Conservation (phyloP, 352 stramenopile species). For the Globisporangium alternatum region DNA sequence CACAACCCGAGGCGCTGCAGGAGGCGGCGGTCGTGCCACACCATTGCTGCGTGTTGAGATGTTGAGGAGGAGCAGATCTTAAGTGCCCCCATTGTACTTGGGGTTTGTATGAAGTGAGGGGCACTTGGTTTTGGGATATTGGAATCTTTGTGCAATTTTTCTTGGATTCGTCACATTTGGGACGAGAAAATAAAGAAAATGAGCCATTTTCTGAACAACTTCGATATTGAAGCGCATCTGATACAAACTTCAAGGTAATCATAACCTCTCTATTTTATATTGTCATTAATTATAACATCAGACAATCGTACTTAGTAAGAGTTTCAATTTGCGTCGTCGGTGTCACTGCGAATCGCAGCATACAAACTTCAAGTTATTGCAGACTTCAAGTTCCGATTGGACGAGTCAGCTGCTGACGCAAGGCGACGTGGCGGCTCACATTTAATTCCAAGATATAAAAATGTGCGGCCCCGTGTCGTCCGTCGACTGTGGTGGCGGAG, state of each 20-base stretch:
- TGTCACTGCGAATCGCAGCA: neutral
- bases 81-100: too few relatives aligned
- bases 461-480: neutral
- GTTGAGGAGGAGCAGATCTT: too few relatives aligned
- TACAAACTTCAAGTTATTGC: neutral
- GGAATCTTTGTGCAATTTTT: too few relatives aligned
- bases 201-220: neutral
- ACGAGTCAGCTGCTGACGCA: neutral
- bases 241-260: constrained; percentile 6
- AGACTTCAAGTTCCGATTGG: neutral
- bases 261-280: neutral
- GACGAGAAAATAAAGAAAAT: too few relatives aligned
- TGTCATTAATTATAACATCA: neutral
- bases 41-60: neutral
- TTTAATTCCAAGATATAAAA: too few relatives aligned
- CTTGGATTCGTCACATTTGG: too few relatives aligned
- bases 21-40: constrained; percentile 9
- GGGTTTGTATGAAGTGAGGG: too few relatives aligned
- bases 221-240: constrained; percentile 6
- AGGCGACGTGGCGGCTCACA: neutral
- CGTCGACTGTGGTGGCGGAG: neutral
- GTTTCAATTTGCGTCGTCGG: neutral
- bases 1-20: constrained; percentile 17
- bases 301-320: neutral
- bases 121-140: too few relatives aligned